Evolutionary conservation across 2,329 filamentous ascomycete genomes (phyloP), one percentile per base, ranked within the genome.

Genomic region (Paracoccidioides brasiliensis): DNA sequence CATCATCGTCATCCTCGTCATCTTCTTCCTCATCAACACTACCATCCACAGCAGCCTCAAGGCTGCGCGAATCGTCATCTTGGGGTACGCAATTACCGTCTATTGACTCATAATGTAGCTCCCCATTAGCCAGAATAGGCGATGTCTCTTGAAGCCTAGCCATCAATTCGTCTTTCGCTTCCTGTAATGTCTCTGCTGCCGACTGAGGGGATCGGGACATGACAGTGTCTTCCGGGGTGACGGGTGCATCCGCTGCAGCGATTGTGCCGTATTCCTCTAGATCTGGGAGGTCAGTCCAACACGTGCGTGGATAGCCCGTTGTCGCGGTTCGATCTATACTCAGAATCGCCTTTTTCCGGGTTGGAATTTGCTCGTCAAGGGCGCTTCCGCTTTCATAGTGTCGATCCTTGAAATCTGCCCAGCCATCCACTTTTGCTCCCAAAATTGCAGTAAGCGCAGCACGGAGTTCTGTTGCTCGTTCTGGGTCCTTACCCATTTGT

Each of bases 1-100:
- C 72, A 49, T 78, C 76, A 37, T 78, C 74, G 10, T 75, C 72
- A 57, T 78, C 75, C 51, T 79, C 77, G 12, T 78, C 76, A 4
- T 79, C 76, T 30, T 80, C 75, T 12, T 72, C 68, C 22, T 69
- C 68, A n/a, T 74, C 73, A 33, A 73, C 68, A 56, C 71, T 74
- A 45, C 70, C 72, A 28, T 75, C 73, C 0, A 68, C 73, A 52
- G 70, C 68, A 28, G 66, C 70, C 59, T 72, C 73, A 52, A 72
- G 67, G 59, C 71, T 75, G 56, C 64, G 69, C 45, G 67, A 69
- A 56, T 69, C 71, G 33, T 72, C 72, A 56, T 74, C 73, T 38
- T 68, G 70, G 30, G 66, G 68, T 12, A 74, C 67, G 10, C 66
- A 72, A 52, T 74, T 66, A 9, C 66, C 67, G 55, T 72, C 69